Base-by-base conservation (phyloP, 768 basidiomycete genomes). In the Boletus coccyginus region DNA sequence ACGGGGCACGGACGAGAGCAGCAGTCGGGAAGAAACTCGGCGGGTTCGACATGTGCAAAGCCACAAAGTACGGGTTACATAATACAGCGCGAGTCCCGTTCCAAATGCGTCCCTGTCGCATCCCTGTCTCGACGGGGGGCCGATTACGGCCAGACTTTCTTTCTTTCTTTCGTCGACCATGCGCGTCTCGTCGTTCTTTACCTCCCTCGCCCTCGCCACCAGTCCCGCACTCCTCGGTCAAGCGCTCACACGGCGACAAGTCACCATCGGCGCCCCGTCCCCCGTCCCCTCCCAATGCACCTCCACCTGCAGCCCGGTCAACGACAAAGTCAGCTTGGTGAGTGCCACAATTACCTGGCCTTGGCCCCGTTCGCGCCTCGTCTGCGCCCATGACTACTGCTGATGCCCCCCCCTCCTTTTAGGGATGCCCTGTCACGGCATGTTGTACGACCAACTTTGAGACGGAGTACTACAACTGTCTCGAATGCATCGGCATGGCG, bases 391-490 rank as follows among this genome's bases (percentile, higher is more conserved):
- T 14, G 17, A 24, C 35, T 12, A 32, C 44, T 21, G 47, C 52
- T 63, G 33, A 62, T 21, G 21, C 21, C 21, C 21, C 21, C 21
- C 21, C 33, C 12, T 27, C 12, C 29, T 16, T 9, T 17, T n/a
- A 73, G 70, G 69, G 65, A 53, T 73, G 69, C 21, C 69, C 70
- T 5, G 41, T 55, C 42, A 62, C 62, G 1, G 55, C 59, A 21
- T 82, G 80, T 53, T 82, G 81, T 62, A 67, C 74, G 7, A 53
- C 66, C 12, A 60, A 56, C 7, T 82, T 80, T 53, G 73, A 77
- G 55, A 67, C 60, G 0, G 52, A 58, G 5, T 79, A 76, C 61
- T 79, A 71, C 65, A 65, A 73, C 45, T 82, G 81, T 56, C 65
- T 79, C 58, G 36, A 64, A 5, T 82, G 81, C 53, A 63, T 75